phyloP scores from a whole-genome alignment of 257 asterid species.

The Thymus mandschuricus region DNA sequence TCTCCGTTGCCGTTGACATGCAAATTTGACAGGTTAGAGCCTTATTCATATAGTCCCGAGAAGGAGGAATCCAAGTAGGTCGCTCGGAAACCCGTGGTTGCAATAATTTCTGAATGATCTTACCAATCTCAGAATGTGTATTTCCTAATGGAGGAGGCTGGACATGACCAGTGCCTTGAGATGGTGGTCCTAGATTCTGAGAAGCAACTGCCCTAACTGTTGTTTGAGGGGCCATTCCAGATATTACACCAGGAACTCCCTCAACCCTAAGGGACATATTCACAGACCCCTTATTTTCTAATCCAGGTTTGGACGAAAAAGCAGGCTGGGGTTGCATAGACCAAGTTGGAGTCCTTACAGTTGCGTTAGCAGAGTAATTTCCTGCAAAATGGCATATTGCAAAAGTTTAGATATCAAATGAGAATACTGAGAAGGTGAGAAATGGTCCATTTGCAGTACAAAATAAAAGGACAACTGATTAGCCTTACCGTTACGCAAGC shows the following conservation, averaged over 20 bases:
- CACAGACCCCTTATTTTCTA: slow-evolving; percentile 54
- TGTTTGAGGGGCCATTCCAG: slow-evolving; percentile 56
- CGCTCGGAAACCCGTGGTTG: slow-evolving; percentile 57
- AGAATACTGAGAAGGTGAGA: slow-evolving; percentile 29
- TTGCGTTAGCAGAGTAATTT: slow-evolving; percentile 54
- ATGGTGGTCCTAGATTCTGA: slow-evolving; percentile 54
- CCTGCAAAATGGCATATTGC: slow-evolving; percentile 45
- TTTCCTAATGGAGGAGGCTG: slow-evolving; percentile 50
- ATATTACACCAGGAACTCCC: slow-evolving; percentile 54
- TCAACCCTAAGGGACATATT: slow-evolving; percentile 58
- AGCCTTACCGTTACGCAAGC: slow-evolving; percentile 17
- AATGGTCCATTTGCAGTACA: not conserved
- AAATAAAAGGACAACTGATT: not conserved
- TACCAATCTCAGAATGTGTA: slow-evolving; percentile 77
- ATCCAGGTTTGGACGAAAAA: slow-evolving; percentile 49
- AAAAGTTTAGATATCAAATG: slow-evolving; percentile 24
- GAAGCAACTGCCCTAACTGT: slow-evolving; percentile 50
- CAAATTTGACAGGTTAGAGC: slow-evolving; percentile 80
- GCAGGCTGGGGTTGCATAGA: slow-evolving; percentile 64
- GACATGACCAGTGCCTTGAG: slow-evolving; percentile 50
- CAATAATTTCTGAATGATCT: slow-evolving; percentile 74
- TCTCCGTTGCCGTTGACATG: slow-evolving; percentile 53
- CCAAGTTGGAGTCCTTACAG: slow-evolving; percentile 72
- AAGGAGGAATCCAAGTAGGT: slow-evolving; percentile 81
- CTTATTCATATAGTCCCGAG: slow-evolving; percentile 91